Conservation (phyloP, 768 basidiomycete genomes). For the Lactarius pseudohatsudake region DNA sequence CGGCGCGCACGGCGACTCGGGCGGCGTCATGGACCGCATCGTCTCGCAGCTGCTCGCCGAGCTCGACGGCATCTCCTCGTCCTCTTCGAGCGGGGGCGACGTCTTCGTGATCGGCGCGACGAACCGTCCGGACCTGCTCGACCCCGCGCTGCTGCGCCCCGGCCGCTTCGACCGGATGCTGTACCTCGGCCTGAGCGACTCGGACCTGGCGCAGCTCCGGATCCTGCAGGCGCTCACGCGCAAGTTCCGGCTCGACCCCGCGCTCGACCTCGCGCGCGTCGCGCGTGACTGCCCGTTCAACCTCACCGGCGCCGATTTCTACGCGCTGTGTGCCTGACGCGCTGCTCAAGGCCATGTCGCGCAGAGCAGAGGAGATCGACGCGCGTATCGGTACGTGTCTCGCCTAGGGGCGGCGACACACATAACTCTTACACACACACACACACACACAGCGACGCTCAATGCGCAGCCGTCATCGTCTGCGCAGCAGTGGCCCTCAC, state of each 20-base stretch:
- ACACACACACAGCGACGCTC: conserved; percentile 31
- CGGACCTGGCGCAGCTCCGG: conserved; percentile 78
- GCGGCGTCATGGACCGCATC: conserved; percentile 97
- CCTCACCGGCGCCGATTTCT: conserved; percentile 97
- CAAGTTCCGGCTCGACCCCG: conserved; percentile 81
- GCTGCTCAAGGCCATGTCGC: conserved; percentile 90
- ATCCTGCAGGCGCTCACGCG: conserved; percentile 89
- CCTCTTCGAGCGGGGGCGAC: conserved; percentile 46
- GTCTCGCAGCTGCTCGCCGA: conserved; percentile 94
- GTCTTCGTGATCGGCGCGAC: conserved; percentile 97
- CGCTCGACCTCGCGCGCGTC: conserved; percentile 58
- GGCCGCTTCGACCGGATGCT: conserved; percentile 96
- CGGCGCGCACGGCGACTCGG: conserved; percentile 93
- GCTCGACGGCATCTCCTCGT: conserved; percentile 82
- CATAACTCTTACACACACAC: not conserved
- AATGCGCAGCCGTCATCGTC: conserved; percentile 49
- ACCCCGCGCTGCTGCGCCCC: conserved; percentile 85
- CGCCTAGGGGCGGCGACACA: not conserved
- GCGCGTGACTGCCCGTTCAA: conserved; percentile 84
- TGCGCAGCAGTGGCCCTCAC: conserved; percentile 47
- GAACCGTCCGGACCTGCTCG: conserved; percentile 89
- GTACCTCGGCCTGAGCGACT: conserved; percentile 90
- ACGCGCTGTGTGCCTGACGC: conserved; percentile 97
- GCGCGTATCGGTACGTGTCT: conserved; percentile 58
- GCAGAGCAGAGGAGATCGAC: conserved; percentile 81